Conservation (phyloP, 2,329 filamentous ascomycete species). For the Thermothelomyces thermophilus region DNA sequence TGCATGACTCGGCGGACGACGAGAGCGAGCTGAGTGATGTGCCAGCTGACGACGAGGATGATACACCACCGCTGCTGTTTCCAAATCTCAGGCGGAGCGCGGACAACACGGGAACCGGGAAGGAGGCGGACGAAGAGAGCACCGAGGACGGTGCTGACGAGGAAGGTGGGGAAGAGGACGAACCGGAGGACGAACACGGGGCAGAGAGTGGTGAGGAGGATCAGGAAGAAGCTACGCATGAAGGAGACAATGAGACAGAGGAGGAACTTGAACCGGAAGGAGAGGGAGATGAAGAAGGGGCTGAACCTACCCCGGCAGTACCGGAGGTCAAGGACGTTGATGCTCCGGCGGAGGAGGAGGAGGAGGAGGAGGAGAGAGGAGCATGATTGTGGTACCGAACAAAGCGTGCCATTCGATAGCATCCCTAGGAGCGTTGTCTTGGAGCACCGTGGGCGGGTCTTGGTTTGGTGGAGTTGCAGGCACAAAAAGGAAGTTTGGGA, state of each 20-base stretch:
- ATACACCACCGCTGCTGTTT: slow-evolving; percentile 49
- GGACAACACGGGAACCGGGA: slow-evolving; percentile 27
- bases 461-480: not conserved
- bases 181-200: slow-evolving; percentile 24
- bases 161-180: slow-evolving; percentile 17
- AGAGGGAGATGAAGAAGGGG: not conserved
- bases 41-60: slow-evolving; percentile 51
- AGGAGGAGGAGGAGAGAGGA: not conserved
- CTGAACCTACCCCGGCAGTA: not conserved
- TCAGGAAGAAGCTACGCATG: slow-evolving; percentile 14
- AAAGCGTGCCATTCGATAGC: too few relatives aligned
- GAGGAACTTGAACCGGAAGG: slow-evolving; percentile 14
- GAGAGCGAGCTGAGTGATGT: slow-evolving; percentile 65
- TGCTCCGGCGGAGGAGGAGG: not conserved
- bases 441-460: not conserved
- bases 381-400: too few relatives aligned
- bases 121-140: slow-evolving; percentile 21
- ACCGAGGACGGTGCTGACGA: slow-evolving; percentile 16
- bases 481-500: not conserved
- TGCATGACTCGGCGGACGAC: slow-evolving; percentile 60
- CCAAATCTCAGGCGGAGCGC: slow-evolving; percentile 40
- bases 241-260: slow-evolving; percentile 4
- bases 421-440: too few relatives aligned
- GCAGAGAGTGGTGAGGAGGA: slow-evolving; percentile 22
- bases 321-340: not conserved